A percentile compares a stretch with the other conserved stretches of the same genome.
These are phyloP conservation scores for Trichomonas gallinae DNA, from an alignment of 208 protist species.

Conservation along the genomic window DNA sequence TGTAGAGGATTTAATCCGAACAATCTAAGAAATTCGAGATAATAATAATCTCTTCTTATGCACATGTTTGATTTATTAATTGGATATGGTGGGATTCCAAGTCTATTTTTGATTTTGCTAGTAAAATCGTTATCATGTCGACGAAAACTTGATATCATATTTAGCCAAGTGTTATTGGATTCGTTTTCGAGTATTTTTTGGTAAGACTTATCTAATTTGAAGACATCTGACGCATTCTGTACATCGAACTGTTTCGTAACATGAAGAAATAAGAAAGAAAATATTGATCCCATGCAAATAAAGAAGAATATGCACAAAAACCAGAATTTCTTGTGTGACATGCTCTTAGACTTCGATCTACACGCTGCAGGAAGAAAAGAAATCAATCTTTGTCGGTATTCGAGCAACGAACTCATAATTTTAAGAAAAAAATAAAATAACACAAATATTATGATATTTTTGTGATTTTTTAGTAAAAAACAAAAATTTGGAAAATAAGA, in stretches of 20 bases:
- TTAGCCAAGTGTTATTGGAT: background rate
- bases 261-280: background rate
- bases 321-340: background rate
- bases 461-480: too few species aligned
- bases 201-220: background rate
- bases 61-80: background rate
- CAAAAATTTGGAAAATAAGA: too few species aligned
- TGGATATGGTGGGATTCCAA: background rate
- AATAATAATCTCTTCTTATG: background rate
- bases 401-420: background rate
- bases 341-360: background rate
- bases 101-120: background rate
- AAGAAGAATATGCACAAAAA: background rate
- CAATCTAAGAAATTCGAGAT: background rate
- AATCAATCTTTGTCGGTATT: background rate
- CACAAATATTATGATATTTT: too few species aligned
- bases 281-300: background rate
- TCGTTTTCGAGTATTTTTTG: background rate
- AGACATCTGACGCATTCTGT: background rate
- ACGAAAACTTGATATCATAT: background rate
- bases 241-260: background rate
- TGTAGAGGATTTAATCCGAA: background rate
- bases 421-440: too few species aligned
- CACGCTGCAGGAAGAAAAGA: background rate
- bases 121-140: background rate